phyloP scores from a whole-genome alignment of 345 rosid species.

The Firmiana major region DNA sequence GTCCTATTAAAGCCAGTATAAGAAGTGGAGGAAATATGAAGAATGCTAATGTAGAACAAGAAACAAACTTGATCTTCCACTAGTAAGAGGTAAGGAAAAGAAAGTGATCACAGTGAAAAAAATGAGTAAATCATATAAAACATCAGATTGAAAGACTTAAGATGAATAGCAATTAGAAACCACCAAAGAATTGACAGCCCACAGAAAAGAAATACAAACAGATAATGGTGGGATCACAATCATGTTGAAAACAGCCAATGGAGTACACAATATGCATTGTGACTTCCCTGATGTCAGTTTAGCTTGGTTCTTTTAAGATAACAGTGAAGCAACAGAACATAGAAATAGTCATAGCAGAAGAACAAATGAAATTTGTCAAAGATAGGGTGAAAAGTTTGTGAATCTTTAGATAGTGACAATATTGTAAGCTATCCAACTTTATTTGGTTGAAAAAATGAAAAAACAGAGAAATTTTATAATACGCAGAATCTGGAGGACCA shows the following conservation, averaged over 20 bases:
- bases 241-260: not conserved
- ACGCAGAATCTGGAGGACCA: constrained; percentile 8
- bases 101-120: not conserved
- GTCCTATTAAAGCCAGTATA: not conserved
- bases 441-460: not conserved
- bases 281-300: not conserved
- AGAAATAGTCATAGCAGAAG: not conserved
- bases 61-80: not conserved
- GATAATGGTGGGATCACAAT: not conserved
- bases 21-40: not conserved
- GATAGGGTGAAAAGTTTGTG: not conserved
- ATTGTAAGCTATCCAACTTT: constrained; percentile 11
- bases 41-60: not conserved
- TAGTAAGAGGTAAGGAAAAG: not conserved
- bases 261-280: not conserved
- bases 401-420: constrained; percentile 8
- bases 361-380: not conserved
- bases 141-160: too few species aligned
- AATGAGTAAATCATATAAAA: not conserved
- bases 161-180: too few species aligned
- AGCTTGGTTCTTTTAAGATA: not conserved
- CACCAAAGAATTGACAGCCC: not conserved
- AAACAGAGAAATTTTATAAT: not conserved
- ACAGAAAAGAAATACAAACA: not conserved
- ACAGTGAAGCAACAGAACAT: not conserved